These are phyloP conservation scores for Kingdonia uniflora DNA, from an alignment of 164 flowering plant genomes.

Conservation along the genomic window DNA sequence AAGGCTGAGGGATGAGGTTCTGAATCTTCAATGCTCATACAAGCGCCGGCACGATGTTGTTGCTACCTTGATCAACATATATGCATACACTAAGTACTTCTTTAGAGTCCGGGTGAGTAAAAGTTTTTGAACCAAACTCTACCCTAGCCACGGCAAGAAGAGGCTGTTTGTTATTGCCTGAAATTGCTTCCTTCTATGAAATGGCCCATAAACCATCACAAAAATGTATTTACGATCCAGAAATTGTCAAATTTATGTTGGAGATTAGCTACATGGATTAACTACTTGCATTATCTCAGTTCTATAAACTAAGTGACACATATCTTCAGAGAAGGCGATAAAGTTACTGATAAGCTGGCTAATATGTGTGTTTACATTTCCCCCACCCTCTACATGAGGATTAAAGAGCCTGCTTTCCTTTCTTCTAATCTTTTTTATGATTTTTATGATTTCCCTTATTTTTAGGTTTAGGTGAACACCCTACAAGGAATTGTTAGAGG, in stretches of 20 bases:
- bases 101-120: conserved; percentile 68
- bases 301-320: too few species aligned
- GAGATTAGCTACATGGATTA: too few species aligned
- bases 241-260: conserved; percentile 63
- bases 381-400: too few species aligned
- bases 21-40: conserved; percentile 75
- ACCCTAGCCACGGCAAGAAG: conserved; percentile 54
- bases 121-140: conserved; percentile 34
- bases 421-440: too few species aligned
- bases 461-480: too few species aligned
- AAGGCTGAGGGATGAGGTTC: conserved; percentile 97
- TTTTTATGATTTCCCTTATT: too few species aligned
- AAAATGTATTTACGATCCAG: conserved; percentile 74
- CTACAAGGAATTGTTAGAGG: too few species aligned
- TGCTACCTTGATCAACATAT: conserved; percentile 89
- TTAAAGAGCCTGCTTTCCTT: too few species aligned
- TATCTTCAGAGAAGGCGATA: too few species aligned
- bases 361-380: too few species aligned
- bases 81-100: conserved; percentile 81
- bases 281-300: too few species aligned
- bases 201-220: conserved; percentile 62
- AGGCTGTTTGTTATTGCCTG: conserved; percentile 87
- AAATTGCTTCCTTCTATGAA: conserved; percentile 73
- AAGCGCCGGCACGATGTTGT: conserved; percentile 96
- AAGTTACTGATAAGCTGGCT: too few species aligned